These are phyloP conservation scores for Melocanna baccifera DNA, from an alignment of 176 grass and related monocot species.

Conservation along the genomic window DNA sequence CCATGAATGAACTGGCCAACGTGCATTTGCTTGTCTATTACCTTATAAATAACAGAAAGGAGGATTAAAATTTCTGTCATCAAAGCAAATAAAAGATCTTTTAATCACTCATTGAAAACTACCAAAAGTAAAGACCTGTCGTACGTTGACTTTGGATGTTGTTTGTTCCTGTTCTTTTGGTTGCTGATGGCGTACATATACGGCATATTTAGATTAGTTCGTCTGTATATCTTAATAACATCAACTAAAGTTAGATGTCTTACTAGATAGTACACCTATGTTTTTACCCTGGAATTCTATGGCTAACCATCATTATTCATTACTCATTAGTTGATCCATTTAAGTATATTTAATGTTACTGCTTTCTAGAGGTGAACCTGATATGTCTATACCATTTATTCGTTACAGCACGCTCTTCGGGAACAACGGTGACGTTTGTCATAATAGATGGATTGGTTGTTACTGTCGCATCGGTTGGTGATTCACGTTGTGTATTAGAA, in stretches of 20 bases:
- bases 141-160: not conserved
- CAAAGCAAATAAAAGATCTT: not conserved
- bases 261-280: not conserved
- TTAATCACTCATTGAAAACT: not conserved
- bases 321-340: not conserved
- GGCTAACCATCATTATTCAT: not conserved
- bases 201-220: not conserved
- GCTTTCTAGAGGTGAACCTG: not conserved
- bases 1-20: not conserved
- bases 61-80: not conserved
- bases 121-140: constrained; percentile 28
- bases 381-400: constrained; percentile 12
- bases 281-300: constrained; percentile 7
- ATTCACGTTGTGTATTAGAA: constrained; percentile 86
- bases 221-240: not conserved
- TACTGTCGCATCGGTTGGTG: constrained; percentile 86
- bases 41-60: not conserved
- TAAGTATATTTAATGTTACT: constrained; percentile 9
- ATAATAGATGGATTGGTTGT: constrained; percentile 86
- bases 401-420: constrained; percentile 68
- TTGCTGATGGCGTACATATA: not conserved
- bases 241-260: not conserved
- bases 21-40: not conserved
- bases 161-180: not conserved
- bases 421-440: constrained; percentile 90